Percentiles rank a stretch among this genome's conserved stretches.
These are phyloP conservation scores for Phytopythium boreale DNA, from an alignment of 352 stramenopile species.

Conservation along the genomic window DNA sequence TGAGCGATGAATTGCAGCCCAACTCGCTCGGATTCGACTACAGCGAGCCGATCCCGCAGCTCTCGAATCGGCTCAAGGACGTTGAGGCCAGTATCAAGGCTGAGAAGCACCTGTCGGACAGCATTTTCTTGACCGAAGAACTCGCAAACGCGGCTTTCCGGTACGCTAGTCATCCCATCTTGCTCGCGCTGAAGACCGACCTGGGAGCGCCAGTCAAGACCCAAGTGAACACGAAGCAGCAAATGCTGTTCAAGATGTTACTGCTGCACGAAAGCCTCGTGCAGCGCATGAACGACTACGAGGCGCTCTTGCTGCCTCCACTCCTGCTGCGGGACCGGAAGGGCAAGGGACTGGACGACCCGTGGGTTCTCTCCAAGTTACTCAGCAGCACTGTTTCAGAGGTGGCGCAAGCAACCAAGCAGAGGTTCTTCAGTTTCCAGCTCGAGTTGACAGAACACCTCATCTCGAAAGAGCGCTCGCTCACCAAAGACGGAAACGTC, in stretches of 20 bases:
- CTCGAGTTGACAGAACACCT: slow-evolving; percentile 52
- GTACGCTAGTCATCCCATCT: slow-evolving; percentile 38
- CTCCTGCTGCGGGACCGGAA: slow-evolving; percentile 65
- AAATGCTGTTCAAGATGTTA: slow-evolving; percentile 56
- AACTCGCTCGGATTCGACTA: slow-evolving; percentile 39
- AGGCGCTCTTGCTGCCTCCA: slow-evolving; percentile 42
- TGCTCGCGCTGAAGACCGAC: slow-evolving; percentile 55
- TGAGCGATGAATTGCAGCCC: slow-evolving; percentile 27
- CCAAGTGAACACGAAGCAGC: slow-evolving; percentile 12
- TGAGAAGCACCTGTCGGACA: slow-evolving; percentile 47
- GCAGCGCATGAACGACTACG: slow-evolving; percentile 24
- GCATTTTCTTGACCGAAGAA: slow-evolving; percentile 62
- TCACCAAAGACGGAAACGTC: slow-evolving; percentile 77
- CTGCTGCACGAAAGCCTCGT: slow-evolving; percentile 52
- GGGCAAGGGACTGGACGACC: slow-evolving; percentile 57
- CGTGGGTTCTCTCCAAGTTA: slow-evolving; percentile 54
- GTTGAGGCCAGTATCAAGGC: slow-evolving; percentile 54
- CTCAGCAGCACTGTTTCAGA: slow-evolving; percentile 37
- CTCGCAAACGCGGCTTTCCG: slow-evolving; percentile 61
- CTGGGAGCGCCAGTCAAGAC: slow-evolving; percentile 16
- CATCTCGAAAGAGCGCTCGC: slow-evolving; percentile 32
- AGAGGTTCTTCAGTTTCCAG: slow-evolving; percentile 63
- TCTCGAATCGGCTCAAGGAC: slow-evolving; percentile 38
- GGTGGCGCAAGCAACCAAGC: slow-evolving; percentile 44
- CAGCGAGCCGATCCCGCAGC: slow-evolving; percentile 22